phyloP scores from a whole-genome alignment of 1,284 basidiomycete genomes.

The Puccinia hordei region DNA sequence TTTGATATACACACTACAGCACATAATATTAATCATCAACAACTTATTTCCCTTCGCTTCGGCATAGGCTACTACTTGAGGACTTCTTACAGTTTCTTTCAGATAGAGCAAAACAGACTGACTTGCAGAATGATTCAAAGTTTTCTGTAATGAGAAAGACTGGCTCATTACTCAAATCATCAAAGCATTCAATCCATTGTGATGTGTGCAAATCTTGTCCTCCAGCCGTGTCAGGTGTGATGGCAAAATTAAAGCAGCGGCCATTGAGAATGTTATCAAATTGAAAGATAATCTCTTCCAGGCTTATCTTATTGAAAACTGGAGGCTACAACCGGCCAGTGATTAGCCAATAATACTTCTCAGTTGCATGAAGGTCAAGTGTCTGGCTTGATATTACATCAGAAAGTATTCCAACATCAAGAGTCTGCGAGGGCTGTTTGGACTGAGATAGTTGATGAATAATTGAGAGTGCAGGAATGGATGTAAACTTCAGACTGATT shows the following conservation, averaged over 20 bases:
- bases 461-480: too few relatives aligned
- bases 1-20: too few relatives aligned
- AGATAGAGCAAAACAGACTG: background rate
- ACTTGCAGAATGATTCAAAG: too few relatives aligned
- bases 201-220: background rate
- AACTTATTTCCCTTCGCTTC: too few relatives aligned
- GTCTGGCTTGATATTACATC: conserved; percentile 2
- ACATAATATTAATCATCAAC: too few relatives aligned
- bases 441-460: conserved; percentile 8
- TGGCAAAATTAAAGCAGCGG: background rate
- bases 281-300: conserved; percentile 31
- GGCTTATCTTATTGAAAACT: conserved; percentile 14
- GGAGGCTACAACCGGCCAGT: conserved; percentile 32
- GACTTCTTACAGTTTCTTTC: background rate
- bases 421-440: too few relatives aligned
- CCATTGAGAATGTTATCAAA: conserved; percentile 3
- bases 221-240: conserved; percentile 13
- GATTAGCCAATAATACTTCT: conserved; percentile 9
- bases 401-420: conserved; percentile 29
- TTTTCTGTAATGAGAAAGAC: too few relatives aligned
- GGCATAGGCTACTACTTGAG: too few relatives aligned
- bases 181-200: conserved; percentile 31
- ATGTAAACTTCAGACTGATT: conserved; percentile 24
- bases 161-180: background rate
- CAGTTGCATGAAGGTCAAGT: conserved; percentile 5